Conservation (phyloP, 2,329 filamentous ascomycete genomes). For the Didymella pomorum region DNA sequence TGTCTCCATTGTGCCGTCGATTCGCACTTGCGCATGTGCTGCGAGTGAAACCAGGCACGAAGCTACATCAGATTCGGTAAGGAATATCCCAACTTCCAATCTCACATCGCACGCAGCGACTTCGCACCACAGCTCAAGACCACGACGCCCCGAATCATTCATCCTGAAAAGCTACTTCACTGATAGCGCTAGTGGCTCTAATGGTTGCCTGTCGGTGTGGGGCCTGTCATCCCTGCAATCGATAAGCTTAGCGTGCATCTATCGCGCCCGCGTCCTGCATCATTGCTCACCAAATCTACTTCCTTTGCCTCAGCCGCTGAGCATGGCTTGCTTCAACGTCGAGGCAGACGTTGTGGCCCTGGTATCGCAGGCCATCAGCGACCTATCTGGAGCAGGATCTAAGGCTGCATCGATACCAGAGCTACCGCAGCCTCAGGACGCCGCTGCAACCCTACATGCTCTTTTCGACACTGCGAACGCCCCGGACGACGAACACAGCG, state of each 20-base stretch:
- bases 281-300: constrained; percentile 1
- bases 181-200: neutral
- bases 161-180: neutral
- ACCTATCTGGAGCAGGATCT: neutral
- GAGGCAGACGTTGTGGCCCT: constrained; percentile 26
- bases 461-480: constrained; percentile 27
- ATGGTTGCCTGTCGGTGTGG: constrained; percentile 6
- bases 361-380: neutral
- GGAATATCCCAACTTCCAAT: neutral
- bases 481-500: constrained; percentile 1
- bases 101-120: neutral
- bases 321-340: constrained; percentile 28
- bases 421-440: constrained; percentile 17
- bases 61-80: neutral
- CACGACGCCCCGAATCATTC: neutral
- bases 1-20: neutral
- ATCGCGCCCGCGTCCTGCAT: constrained; percentile 2
- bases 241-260: constrained; percentile 11
- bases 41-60: neutral
- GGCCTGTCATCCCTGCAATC: constrained; percentile 13
- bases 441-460: constrained; percentile 22
- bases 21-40: neutral
- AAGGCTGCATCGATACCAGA: neutral
- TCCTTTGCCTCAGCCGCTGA: neutral
- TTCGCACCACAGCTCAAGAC: neutral